Percentiles rank a stretch among this genome's conserved stretches.
phyloP scores from a whole-genome alignment of 805 yeast species.

The Ogataea nonfermentans region DNA sequence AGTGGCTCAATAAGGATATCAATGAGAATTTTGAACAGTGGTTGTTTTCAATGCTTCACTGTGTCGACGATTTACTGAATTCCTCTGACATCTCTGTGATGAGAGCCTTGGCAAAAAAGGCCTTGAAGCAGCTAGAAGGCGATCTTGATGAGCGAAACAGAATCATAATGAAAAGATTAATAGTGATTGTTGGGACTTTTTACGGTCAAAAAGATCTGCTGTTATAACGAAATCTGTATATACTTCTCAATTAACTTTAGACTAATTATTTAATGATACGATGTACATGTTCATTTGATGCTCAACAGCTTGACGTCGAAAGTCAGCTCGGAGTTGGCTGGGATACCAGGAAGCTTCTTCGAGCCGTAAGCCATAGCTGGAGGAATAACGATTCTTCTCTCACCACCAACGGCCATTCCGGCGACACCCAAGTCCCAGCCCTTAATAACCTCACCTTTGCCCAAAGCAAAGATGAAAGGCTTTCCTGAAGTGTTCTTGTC shows the following conservation, averaged over 20 bases:
- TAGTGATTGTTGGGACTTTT: slow-evolving; percentile 21
- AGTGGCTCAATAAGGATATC: slow-evolving; percentile 40
- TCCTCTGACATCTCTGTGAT: slow-evolving; percentile 40
- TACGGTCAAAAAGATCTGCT: slow-evolving; percentile 31
- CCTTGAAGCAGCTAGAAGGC: slow-evolving; percentile 25
- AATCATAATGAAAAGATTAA: slow-evolving; percentile 17
- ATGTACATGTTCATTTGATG: slow-evolving; percentile 57
- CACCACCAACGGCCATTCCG: slow-evolving; percentile 98
- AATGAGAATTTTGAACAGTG: slow-evolving; percentile 34
- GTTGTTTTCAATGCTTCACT: slow-evolving; percentile 40
- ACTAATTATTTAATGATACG: neutral
- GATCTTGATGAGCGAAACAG: slow-evolving; percentile 21
- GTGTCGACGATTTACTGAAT: slow-evolving; percentile 38
- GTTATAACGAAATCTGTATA: neutral
- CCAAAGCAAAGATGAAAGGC: slow-evolving; percentile 88
- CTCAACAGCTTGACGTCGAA: slow-evolving; percentile 93
- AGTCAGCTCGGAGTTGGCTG: slow-evolving; percentile 94
- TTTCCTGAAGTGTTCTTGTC: slow-evolving; percentile 97
- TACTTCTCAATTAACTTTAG: neutral
- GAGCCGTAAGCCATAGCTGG: slow-evolving; percentile 96
- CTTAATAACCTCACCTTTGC: slow-evolving; percentile 97
- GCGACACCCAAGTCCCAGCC: slow-evolving; percentile 99
- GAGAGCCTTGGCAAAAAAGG: slow-evolving; percentile 42
- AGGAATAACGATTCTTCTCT: slow-evolving; percentile 95
- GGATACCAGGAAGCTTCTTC: slow-evolving; percentile 92